Evolutionary conservation across 176 grass and related monocot species (phyloP), one percentile per base, ranked within the genome.

Genomic region (Saccharum officinarum): DNA sequence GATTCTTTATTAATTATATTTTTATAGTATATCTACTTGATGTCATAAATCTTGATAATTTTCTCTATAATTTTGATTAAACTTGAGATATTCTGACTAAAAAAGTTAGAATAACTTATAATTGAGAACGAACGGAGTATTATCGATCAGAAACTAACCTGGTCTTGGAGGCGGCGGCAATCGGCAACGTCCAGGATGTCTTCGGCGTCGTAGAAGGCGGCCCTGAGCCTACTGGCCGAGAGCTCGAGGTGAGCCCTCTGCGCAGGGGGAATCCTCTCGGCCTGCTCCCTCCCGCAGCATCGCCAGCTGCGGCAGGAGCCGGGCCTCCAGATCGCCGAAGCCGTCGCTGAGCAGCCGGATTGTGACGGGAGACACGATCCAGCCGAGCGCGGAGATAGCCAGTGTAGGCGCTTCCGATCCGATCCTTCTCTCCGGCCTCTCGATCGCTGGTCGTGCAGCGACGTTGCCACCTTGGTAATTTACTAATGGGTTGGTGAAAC

Each of bases 151-250:
- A 33, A 33, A 33, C 31, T 33, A 38, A 46, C 50, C 74, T 76
- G 49, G 2, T 76, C 23, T 15, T n/a, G 17, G 50, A 59, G 50
- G 50, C 10, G 73, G 49, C n/a, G 4, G 11, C 59, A 76, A 76
- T 76, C 72, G 15, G 45, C 72, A 16, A 34, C 45, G 16, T 75
- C 74, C 10, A 76, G 17, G 49, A 76, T 59, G 33, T 76, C 74
- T 11, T 76, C 74, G 18, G 20, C 49, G 0, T 76, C 50, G 49
- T 76, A 76, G 74, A 59, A 59, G 52, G 74, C 74, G 4, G 49
- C 17, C 50, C 33, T 76, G 33, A 76, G 74, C 31, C 4, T 59
- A 1, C 3, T 59, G 1, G 33, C 18, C 74, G 31, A 76, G 18
- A 34, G 3, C 49, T 76, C 31, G 2, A 76, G 2, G 50, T 1